Base-by-base conservation (phyloP, 352 stramenopile species). In the Pythium dissotocum region DNA sequence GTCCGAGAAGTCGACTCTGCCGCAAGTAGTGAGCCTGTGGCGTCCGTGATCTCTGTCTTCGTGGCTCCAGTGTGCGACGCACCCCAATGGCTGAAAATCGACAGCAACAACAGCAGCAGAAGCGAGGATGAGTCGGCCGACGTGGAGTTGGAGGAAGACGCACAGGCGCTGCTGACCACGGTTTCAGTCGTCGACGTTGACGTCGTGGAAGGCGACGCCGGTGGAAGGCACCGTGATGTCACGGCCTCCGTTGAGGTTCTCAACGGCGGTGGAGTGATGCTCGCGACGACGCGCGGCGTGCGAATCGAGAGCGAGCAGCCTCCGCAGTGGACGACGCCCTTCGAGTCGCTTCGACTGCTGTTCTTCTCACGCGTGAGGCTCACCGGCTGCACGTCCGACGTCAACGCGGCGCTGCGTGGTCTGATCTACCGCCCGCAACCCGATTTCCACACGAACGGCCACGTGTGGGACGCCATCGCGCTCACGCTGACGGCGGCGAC, bases 41-140 rank as follows among this genome's bases (percentile, higher is more conserved):
- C 57, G 1, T 52, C 58, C 3, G 61, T 60, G 6, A 52, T 90
- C 16, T 77, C 73, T 14, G 49, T 90, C 12, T 80, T 76, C 54
- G 73, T 91, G 30, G 13, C 65, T 1, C 75, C 80, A n/a, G 70
- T 83, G n/a, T 93, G 83, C 35, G 81, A 93, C 58, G 65, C 77
- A 6, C 78, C 83, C 1, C 52, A 48, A 9, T 93, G 83, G 83
- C 48, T 18, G 32, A 55, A 6, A 33, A 13, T 8, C 10, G 6
- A 4, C 24, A 38, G 12, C n/a, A 36, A 38, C 21, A 56, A 53
- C 6, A 28, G 7, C 6, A 28, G 7, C 6, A 7, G 44, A n/a
- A 28, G 2, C 18, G 18, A 38, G 5, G 13, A 13, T 4, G 51
- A 52, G 14, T 36, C 42, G 21, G 26, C 61, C 7, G 61, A 70